phyloP scores from a whole-genome alignment of 1,284 basidiomycete genomes.

The Tylopilus microsporus region DNA sequence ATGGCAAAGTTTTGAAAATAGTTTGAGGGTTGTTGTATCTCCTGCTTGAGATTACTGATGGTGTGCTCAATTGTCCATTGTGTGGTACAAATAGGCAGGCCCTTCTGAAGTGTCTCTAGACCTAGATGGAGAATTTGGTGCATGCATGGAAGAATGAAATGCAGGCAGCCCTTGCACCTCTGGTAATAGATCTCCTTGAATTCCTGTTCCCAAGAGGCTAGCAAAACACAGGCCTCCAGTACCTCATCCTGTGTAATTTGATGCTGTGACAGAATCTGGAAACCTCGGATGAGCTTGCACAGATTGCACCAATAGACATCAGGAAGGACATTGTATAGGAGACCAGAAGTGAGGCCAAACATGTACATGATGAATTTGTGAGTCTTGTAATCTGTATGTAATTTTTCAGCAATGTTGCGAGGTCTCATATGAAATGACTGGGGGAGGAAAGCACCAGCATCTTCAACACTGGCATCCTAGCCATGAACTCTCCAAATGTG shows the following conservation, averaged over 20 bases:
- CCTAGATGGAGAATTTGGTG: not conserved
- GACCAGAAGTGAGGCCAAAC: not conserved
- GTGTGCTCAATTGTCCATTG: conserved; percentile 16
- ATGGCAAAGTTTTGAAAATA: conserved; percentile 1
- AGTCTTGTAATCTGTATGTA: conserved; percentile 7
- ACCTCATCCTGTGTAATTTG: no score
- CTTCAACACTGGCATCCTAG: not conserved
- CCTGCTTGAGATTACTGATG: conserved; percentile 8
- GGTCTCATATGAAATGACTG: not conserved
- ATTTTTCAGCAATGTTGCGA: conserved; percentile 1
- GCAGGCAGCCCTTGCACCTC: not conserved
- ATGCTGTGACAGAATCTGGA: not conserved
- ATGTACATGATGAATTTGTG: conserved; percentile 1
- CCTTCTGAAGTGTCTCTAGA: no score
- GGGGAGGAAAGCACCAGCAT: not conserved
- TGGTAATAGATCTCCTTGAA: not conserved
- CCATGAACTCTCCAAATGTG: not conserved
- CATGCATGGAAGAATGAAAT: not conserved
- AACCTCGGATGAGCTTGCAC: conserved; percentile 4
- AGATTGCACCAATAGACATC: conserved; percentile 1
- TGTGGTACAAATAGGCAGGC: conserved; percentile 8
- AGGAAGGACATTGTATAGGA: not conserved
- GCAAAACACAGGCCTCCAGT: not conserved
- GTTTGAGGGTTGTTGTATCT: conserved; percentile 6
- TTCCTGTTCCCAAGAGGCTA: not conserved